Base-by-base conservation (phyloP, 345 rosid genomes). In the Laguncularia racemosa region DNA sequence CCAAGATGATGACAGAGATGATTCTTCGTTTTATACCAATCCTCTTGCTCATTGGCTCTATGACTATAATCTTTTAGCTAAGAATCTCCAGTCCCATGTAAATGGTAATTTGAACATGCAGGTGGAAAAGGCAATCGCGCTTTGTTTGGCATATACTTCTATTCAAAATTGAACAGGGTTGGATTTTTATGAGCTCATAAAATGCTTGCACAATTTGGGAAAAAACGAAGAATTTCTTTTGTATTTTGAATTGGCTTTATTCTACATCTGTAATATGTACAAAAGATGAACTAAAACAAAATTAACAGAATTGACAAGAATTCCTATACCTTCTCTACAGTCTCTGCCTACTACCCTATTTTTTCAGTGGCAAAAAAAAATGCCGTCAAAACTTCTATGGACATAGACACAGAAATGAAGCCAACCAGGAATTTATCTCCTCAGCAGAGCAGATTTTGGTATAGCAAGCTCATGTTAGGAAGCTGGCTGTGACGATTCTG, bases 361-460 rank as follows among this genome's bases (percentile, higher is more conserved):
- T 16, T 46, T 40, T 46, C 52, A 45, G 49, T 47, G 14, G 49
- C 48, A 61, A 44, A 21, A 13, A 61, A 61, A 49, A 50, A 13
- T 15, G 4, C 13, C 16, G 19, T 49, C 52, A 52, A 3, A 52
- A 53, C 48, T 15, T 15, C 26, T 62, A 55, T 62, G 15, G 53
- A 62, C 66, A 55, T 20, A 19, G 56, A 62, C 66, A 55, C 44
- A 19, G 56, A 62, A 62, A 28, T 55, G 26, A 62, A 55, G 43
- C 47, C 33, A 20, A 48, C 33, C 20, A 47, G 44, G 46, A 13
- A 54, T 17, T 45, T 59, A 20, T 47, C 57, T 38, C 16, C 44
- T 13, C 20, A 38, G 57, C 12, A 46, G 46, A 12, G 20, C 38
- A 20, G 20, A 55, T 46, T 55, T 55, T 46, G 19, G 16, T 4